Base-by-base conservation (phyloP, 1,139 yeast genomes). In the Pichia sp. region DNA sequence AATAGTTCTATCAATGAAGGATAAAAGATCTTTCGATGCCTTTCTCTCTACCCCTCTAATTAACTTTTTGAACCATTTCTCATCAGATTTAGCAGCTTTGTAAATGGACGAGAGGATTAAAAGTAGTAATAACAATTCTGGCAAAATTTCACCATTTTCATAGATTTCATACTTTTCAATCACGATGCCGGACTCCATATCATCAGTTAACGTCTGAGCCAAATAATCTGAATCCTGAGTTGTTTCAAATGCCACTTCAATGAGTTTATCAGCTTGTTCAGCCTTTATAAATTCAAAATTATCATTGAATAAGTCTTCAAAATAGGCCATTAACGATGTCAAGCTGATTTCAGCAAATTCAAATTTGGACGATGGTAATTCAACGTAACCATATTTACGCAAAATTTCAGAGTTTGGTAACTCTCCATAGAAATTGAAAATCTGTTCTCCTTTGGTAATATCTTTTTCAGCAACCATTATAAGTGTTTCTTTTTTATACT, bases 311-410 rank as follows among this genome's bases (percentile, higher is more conserved):
- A 39, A 52, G 0, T 57, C 53, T 1, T 66, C 50, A 42, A 72
- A 71, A 37, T 60, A 65, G 33, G 49, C 54, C 38, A 65, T 66
- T 26, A 83, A 68, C 3, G 58, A 56, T 0, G 51, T 42, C 40
- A 81, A 50, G 1, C 81, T 72, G 3, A 92, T 58, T 60, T 92
- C 97, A 6, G 83, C 96, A 55, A 85, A 83, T 60, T 92, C 97
- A 59, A 69, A 78, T 43, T 74, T 76, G 1, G 95, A 85, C 0
- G 90, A 90, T 10, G 71, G 72, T 48, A 69, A 63, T 62, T 92
- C 97, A 27, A 86, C 94, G 57, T 86, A 92, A 0, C 98, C 98
- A 54, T 90, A 92, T 46, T 95, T 73, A 55, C 98, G 76, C 47
- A 92, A 69, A 35, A 92, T 72, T 57, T 92, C 97, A 33, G 92